Evolutionary conservation across 1,139 yeast genomes (phyloP), one percentile per base, ranked within the genome.

Genomic region (Blastobotrys niveus): DNA sequence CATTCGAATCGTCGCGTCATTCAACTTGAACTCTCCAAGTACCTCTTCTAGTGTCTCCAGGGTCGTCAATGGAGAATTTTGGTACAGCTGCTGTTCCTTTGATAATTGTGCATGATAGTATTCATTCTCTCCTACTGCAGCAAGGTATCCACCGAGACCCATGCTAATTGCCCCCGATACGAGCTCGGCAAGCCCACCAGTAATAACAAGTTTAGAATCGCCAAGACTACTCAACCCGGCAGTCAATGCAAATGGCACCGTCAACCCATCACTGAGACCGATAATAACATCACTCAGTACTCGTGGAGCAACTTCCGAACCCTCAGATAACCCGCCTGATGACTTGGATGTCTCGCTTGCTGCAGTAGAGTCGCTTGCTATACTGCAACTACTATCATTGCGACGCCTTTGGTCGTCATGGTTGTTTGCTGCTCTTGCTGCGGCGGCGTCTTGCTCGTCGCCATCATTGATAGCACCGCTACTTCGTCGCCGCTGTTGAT

Each of bases 141-240:
- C 93, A 49, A 83, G 72, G 60, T 73, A 83, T 22, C 93, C 93
- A 26, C 93, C 93, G 48, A 83, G 73, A 3, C 93, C 93, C 93
- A 83, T 83, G 38, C 86, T 79, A 44, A 83, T 82, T 38, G 93
- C 88, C 15, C 93, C 93, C 3, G 88, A 80, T 1, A 83, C 89
- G 50, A 83, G 76, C 67, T 83, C 93, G 9, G 93, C 93, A 74
- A 83, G 72, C 38, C 93, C 93, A 67, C 91, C 93, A 30, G 91
- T 82, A 47, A 83, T 82, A 39, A 83, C 93, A 52, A 83, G 74
- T 60, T 73, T 77, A 19, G 87, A 70, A 60, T 80, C 77, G 30
- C 93, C 93, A 52, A 83, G 73, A 4, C 85, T 77, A 1, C 86
- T 77, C 52, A 83, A 73, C 38, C 93, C 93, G 0, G 93, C 93